Conservation (phyloP, 148 eudicot species). For the Polygonum aviculare region DNA sequence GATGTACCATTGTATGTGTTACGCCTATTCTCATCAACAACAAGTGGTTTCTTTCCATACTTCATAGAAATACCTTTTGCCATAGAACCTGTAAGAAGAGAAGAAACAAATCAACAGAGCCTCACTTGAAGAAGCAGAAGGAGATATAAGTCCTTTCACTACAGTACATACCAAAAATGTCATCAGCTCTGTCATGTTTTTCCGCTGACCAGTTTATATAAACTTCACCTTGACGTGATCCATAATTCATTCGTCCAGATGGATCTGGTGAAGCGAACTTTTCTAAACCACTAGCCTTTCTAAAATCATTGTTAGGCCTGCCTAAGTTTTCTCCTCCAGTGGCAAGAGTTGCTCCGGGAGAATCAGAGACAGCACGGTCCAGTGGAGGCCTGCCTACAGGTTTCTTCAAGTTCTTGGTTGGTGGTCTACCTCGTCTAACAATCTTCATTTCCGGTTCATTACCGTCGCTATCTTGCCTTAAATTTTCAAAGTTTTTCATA, state of each 20-base stretch:
- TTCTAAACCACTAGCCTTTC: conserved; percentile 30
- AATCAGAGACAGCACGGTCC: conserved; percentile 51
- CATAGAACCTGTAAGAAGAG: conserved; percentile 34
- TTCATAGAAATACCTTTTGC: conserved; percentile 48
- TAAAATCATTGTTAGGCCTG: conserved; percentile 40
- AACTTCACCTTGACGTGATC: conserved; percentile 44
- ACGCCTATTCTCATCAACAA: conserved; percentile 68
- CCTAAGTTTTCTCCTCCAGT: conserved; percentile 32
- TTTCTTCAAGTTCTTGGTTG: conserved; percentile 56
- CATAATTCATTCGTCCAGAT: conserved; percentile 23
- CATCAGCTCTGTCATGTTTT: conserved; percentile 26
- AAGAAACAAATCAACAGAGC: background rate
- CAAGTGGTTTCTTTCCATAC: conserved; percentile 57
- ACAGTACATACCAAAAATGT: conserved; percentile 17
- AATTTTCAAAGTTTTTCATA: conserved; percentile 55
- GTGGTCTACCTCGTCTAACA: conserved; percentile 78
- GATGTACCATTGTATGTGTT: conserved; percentile 46
- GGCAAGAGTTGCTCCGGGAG: conserved; percentile 54
- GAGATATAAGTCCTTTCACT: background rate
- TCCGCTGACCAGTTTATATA: conserved; percentile 33
- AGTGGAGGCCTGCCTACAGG: conserved; percentile 41
- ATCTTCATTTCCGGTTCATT: conserved; percentile 69
- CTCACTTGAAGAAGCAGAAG: background rate
- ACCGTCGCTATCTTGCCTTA: conserved; percentile 74
- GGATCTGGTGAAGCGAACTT: conserved; percentile 37